A percentile compares a stretch with the other conserved stretches of the same genome.
Conservation (phyloP, 2,329 filamentous ascomycete genomes). For the Ceratocystis huliohia region DNA sequence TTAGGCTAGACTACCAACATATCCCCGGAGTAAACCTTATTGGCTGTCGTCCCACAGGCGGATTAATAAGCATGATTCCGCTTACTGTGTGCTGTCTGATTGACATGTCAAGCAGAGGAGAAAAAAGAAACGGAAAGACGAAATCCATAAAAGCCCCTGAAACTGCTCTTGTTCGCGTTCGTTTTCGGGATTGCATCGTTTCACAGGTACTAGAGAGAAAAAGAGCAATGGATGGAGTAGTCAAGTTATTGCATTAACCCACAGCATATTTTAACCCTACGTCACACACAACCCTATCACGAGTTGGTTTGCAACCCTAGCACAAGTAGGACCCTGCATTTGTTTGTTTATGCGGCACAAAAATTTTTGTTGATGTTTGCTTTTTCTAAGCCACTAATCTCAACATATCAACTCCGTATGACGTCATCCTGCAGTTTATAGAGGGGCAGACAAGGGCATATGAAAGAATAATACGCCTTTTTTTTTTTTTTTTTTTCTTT, state of each 20-base stretch:
- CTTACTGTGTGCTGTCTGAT: too few species aligned
- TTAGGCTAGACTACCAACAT: too few species aligned
- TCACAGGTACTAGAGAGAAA: too few species aligned
- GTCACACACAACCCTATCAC: neutral
- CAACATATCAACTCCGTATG: neutral
- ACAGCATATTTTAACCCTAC: neutral
- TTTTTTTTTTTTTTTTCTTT: neutral
- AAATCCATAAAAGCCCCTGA: neutral
- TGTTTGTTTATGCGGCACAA: neutral
- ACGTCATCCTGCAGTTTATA: neutral
- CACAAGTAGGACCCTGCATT: neutral
- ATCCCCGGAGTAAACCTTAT: too few species aligned
- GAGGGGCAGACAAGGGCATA: neutral
- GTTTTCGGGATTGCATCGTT: slow-evolving; percentile 16
- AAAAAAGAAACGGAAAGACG: neutral
- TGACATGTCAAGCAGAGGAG: too few species aligned
- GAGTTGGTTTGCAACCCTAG: neutral
- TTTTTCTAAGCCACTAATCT: neutral
- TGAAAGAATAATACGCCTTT: neutral
- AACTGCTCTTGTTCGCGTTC: slow-evolving; percentile 18
- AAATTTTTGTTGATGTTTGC: neutral
- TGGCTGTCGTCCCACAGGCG: too few species aligned
- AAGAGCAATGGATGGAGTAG: too few species aligned
- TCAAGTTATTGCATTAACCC: too few species aligned
- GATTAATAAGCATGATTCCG: too few species aligned